Conservation (phyloP, 179 eudicot genomes). For the Carnegiea gigantea region DNA sequence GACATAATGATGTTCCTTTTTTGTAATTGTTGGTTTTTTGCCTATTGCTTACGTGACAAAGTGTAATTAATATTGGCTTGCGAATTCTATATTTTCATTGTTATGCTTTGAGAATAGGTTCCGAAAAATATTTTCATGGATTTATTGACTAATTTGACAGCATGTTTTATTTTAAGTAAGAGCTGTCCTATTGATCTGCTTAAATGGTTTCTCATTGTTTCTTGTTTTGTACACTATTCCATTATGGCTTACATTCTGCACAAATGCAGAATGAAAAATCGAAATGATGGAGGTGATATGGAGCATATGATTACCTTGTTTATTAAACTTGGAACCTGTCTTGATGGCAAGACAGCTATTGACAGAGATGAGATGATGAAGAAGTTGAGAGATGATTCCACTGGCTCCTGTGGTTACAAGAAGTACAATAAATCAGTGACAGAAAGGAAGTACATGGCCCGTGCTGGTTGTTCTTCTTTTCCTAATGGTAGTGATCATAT, state of each 20-base stretch:
- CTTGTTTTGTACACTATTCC: background rate
- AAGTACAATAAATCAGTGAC: conserved; percentile 40
- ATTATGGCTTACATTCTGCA: conserved; percentile 7
- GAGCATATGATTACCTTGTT: conserved; percentile 60
- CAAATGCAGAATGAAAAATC: conserved; percentile 56
- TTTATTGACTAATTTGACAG: background rate
- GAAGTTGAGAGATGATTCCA: conserved; percentile 60
- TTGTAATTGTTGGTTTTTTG: background rate
- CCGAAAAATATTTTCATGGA: background rate
- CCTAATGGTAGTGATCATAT: conserved; percentile 58
- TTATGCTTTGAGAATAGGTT: background rate
- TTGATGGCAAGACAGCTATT: conserved; percentile 44
- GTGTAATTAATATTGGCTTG: background rate
- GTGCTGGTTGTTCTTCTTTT: conserved; percentile 46
- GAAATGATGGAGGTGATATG: conserved; percentile 65
- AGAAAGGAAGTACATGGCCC: conserved; percentile 49
- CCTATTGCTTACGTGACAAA: background rate
- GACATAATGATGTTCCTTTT: background rate
- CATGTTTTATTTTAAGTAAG: no score
- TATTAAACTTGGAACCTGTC: conserved; percentile 59
- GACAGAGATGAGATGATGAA: conserved; percentile 60
- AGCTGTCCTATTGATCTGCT: background rate
- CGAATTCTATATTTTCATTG: background rate
- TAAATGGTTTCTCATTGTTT: background rate
- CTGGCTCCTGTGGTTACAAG: conserved; percentile 52